A percentile compares a stretch with the other conserved stretches of the same genome.
These are phyloP conservation scores for Penicillium subrubescens DNA, from an alignment of 495 filamentous ascomycete genomes.

Conservation along the genomic window DNA sequence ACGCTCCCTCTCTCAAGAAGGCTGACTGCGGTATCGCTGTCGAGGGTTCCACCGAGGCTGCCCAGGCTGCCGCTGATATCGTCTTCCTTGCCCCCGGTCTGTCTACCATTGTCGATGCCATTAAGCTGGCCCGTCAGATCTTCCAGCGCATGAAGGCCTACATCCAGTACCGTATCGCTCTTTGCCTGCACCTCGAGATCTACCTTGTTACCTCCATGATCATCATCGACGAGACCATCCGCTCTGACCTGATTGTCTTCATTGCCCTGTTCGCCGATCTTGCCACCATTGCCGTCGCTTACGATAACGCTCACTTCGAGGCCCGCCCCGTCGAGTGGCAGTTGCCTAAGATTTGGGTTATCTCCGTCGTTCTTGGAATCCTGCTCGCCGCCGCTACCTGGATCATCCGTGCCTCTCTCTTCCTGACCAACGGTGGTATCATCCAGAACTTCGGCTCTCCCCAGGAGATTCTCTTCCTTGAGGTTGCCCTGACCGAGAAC, in stretches of 20 bases:
- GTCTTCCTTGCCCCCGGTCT: constrained; percentile 80
- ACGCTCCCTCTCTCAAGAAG: constrained; percentile 73
- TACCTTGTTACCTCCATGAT: constrained; percentile 79
- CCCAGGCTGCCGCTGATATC: constrained; percentile 76
- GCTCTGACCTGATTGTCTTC: constrained; percentile 71
- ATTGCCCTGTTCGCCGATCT: constrained; percentile 76
- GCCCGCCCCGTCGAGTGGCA: constrained; percentile 75
- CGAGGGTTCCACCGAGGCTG: constrained; percentile 75
- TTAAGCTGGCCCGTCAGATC: constrained; percentile 78
- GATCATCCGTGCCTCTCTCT: constrained; percentile 68
- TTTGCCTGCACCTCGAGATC: constrained; percentile 75
- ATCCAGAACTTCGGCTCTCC: constrained; percentile 72
- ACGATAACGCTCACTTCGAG: constrained; percentile 77
- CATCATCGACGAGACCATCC: constrained; percentile 73
- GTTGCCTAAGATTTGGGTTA: constrained; percentile 77
- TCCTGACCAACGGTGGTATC: constrained; percentile 68
- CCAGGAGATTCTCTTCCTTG: constrained; percentile 73
- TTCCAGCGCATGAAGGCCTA: constrained; percentile 85
- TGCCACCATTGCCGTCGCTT: constrained; percentile 74
- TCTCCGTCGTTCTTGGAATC: constrained; percentile 66
- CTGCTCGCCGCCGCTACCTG: constrained; percentile 69
- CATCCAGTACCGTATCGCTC: constrained; percentile 79
- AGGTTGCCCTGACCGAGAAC: constrained; percentile 75
- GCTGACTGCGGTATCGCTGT: constrained; percentile 77
- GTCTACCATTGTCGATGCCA: constrained; percentile 73